Base-by-base conservation (phyloP, 441 rosid genomes). In the Arabidopsis hybrid region DNA sequence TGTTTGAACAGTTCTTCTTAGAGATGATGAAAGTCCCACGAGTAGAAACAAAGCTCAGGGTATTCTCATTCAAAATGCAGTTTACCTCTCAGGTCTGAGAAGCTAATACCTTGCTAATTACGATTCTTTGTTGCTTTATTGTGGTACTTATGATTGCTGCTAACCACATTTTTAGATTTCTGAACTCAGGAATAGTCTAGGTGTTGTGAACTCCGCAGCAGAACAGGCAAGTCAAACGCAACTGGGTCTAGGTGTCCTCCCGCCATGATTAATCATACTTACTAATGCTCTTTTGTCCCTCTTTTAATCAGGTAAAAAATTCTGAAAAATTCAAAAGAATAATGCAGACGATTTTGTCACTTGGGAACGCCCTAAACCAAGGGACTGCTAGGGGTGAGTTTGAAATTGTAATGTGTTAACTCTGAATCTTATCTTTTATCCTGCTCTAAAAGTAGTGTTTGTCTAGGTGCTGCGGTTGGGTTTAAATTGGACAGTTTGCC, bases 341-440 rank as follows among this genome's bases (percentile, higher is more conserved):
- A 67, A 95, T 95, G 99, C 97, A 95, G 86, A 92, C 96, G 72
- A 84, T 95, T 80, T 93, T 95, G 70, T 85, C 93, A 4, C 81
- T 95, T 17, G 99, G 99, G 73, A 95, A 95, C 82, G 99, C 98
- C 34, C 81, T 95, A 78, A 95, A 92, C 79, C 98, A 92, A 71
- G 99, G 99, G 76, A 95, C 99, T 68, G 93, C 98, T 52, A 88
- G 98, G 84, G 98, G 99, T 91, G 84, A 85, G 94, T 81, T 46
- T 45, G 79, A 66, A 43, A 18, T 72, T 64, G 58, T 58, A 53
- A 39, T 58, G 18, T 26, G 6, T 42, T 3, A 32, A 31, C 4
- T 42, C 61, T 40, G 14, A 29, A 10, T 58, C 43, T 32, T 29
- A 71, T 61, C 67, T 32, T 66, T 63, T 67, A 53, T 63, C 46